Evolutionary conservation across 306 rosid species (phyloP).

Genomic region (Rosa chinensis): DNA sequence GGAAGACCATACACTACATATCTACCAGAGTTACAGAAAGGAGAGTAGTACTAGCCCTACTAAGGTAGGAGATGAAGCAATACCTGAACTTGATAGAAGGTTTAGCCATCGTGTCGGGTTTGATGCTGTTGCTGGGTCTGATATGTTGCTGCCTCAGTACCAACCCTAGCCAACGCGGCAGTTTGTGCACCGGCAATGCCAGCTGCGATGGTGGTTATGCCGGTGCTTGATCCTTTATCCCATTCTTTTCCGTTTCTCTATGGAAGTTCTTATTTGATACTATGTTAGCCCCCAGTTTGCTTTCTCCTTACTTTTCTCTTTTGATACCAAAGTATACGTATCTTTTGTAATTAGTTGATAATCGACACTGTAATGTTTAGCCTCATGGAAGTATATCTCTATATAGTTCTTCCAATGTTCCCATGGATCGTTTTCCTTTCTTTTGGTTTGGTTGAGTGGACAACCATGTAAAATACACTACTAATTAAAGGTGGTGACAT

Average conservation of each 20-base stretch:
- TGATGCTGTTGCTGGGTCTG: constrained; percentile 66
- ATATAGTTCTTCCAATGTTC: no score
- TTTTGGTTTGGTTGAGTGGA: no score
- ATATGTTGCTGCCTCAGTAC: constrained; percentile 76
- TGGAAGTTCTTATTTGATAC: background rate
- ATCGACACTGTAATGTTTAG: background rate
- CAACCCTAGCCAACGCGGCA: constrained; percentile 48
- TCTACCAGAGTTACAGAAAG: background rate
- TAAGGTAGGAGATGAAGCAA: constrained; percentile 26
- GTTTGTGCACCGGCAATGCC: constrained; percentile 29
- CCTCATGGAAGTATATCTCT: background rate
- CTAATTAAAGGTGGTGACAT: no score
- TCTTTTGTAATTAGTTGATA: background rate
- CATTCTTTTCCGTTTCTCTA: background rate
- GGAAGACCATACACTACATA: background rate
- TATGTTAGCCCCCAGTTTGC: background rate
- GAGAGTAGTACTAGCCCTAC: background rate
- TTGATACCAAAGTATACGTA: background rate
- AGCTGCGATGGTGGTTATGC: constrained; percentile 70
- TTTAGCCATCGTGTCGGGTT: constrained; percentile 62
- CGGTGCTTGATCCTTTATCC: constrained; percentile 35
- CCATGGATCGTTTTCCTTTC: no score
- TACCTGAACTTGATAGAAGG: constrained; percentile 60
- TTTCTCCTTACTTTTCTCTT: background rate
- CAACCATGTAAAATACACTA: no score